Evolutionary conservation across 2,329 filamentous ascomycete genomes (phyloP), one percentile per base, ranked within the genome.

Genomic region (Fusarium sp.): DNA sequence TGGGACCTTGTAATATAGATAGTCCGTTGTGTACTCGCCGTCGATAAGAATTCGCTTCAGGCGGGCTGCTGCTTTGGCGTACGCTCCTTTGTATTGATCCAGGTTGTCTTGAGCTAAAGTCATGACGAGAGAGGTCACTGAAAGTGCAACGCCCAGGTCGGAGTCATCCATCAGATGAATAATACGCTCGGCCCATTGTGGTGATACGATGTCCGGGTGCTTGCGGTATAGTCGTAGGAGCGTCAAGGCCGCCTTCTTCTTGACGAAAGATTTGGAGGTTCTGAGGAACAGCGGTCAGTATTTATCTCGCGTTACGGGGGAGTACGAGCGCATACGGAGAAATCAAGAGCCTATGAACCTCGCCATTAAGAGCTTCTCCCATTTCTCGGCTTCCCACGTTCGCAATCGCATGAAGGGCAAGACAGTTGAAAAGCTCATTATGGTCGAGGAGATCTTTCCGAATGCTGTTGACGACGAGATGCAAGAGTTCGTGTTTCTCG

Each of bases 1-100:
- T 2, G 96, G 96, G n/a, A 99, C 96, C 76, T 97, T 97, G 85
- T 99, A 99, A 83, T 99, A 99, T 28, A 97, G 88, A 77, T 99
- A 99, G 77, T 98, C 96, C 57, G 89, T 87, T 1, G 93, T 88
- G 75, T 93, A 96, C 73, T 99, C 95, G 68, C 91, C 91, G 72
- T 98, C 95, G 28, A 98, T 90, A 16, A 97, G 86, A 71, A 98
- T 92, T 70, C 92, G 91, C 83, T 97, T 97, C 74, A 99, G 80
- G 58, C 94, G 86, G 65, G 93, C 92, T 1, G 95, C 95, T 33
- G 95, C 95, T 81, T 98, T 99, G 68, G 94, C 90, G 77, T 97
- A 98, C 74, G 93, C 93, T 41, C 94, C 94, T 79, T 92, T 95
- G 84, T 97, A 99, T 76, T 94, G 91, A 2, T 97, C 94, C n/a